Evolutionary conservation across 192 early-diverging fungal genomes (phyloP), one percentile per base, ranked within the genome.

Genomic region (Dissophora globulifera): DNA sequence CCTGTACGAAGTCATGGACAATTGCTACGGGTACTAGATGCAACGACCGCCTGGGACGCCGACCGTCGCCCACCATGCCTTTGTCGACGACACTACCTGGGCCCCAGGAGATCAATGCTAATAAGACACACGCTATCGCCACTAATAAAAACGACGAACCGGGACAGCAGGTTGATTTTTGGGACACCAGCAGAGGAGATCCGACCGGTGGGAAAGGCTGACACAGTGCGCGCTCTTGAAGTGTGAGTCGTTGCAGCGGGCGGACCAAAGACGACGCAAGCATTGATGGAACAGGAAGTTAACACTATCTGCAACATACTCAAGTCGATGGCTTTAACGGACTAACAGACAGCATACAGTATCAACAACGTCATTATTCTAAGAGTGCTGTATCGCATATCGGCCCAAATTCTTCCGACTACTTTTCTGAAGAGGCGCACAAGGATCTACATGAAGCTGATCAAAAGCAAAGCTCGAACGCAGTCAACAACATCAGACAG

Each of bases 231-330:
- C 3, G 61, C 61, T 3, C 50, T 69, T 5, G 58, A 58, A 19
- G 67, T 69, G 10, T 60, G 35, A 38, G 58, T 69, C 41, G 54
- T 7, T 16, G 58, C 57, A 0, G 20, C 7, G 16, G 67, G 67
- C 8, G 15, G 41, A 8, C 13, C 9, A 19, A 69, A 27, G 29
- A 6, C 50, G 26, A 50, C 56, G 11, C n/a, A 30, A 19, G 16
- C 11, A 4, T 15, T 41, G 6, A 29, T 59, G 19, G 55, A 49
- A 11, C 40, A 12, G 17, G 64, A 56, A 31, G 56, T 50, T 17
- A 40, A 59, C 0, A 51, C 42, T 0, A 60, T 61, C 17, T 61
- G 57, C 22, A 60, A 46, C 31, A 60, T 61, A n/a, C 62, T 64
- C 23, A 29, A 3, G 16, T 20, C 26, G 29, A 64, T 54, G 35